These are phyloP conservation scores for Neopestalotiopsis sp. DNA, from an alignment of 2,329 filamentous ascomycete genomes.

Conservation along the genomic window DNA sequence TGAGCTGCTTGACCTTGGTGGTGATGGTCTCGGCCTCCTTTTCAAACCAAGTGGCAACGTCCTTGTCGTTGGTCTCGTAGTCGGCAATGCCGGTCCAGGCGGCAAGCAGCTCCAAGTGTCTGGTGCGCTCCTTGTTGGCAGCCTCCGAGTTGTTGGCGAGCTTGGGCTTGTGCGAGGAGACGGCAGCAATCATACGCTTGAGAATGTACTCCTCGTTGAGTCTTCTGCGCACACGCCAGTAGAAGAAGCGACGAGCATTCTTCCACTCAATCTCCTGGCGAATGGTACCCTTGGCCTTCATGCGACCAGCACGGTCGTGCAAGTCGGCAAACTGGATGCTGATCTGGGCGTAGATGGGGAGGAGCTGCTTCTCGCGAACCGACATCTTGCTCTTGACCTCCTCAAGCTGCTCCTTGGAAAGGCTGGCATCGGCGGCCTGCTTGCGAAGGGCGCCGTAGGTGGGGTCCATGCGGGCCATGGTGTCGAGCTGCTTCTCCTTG, in stretches of 20 bases:
- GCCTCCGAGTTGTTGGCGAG: slow-evolving; percentile 40
- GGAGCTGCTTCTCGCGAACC: slow-evolving; percentile 82
- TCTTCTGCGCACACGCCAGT: slow-evolving; percentile 97
- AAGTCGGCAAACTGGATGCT: slow-evolving; percentile 97
- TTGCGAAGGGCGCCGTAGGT: slow-evolving; percentile 85
- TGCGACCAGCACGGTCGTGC: slow-evolving; percentile 94
- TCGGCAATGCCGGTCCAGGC: slow-evolving; percentile 82
- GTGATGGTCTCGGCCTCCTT: slow-evolving; percentile 85
- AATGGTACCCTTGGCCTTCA: slow-evolving; percentile 97
- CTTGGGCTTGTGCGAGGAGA: slow-evolving; percentile 40
- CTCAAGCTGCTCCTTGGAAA: slow-evolving; percentile 76
- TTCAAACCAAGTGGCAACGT: slow-evolving; percentile 95
- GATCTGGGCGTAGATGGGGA: slow-evolving; percentile 94
- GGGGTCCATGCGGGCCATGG: slow-evolving; percentile 92
- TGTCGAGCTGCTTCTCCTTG: slow-evolving; percentile 95
- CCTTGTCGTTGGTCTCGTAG: slow-evolving; percentile 80
- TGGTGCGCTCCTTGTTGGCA: slow-evolving; percentile 43
- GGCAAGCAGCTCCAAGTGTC: slow-evolving; percentile 75
- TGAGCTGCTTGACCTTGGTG: slow-evolving; percentile 84
- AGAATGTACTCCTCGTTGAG: slow-evolving; percentile 97
- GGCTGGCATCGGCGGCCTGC: slow-evolving; percentile 69
- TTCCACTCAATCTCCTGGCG: slow-evolving; percentile 84
- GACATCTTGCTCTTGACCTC: slow-evolving; percentile 85
- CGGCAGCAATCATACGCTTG: slow-evolving; percentile 74
- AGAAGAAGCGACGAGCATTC: slow-evolving; percentile 95